Evolutionary conservation across 2,329 filamentous ascomycete genomes (phyloP).

Genomic region (Exophiala phaeomuriformis): DNA sequence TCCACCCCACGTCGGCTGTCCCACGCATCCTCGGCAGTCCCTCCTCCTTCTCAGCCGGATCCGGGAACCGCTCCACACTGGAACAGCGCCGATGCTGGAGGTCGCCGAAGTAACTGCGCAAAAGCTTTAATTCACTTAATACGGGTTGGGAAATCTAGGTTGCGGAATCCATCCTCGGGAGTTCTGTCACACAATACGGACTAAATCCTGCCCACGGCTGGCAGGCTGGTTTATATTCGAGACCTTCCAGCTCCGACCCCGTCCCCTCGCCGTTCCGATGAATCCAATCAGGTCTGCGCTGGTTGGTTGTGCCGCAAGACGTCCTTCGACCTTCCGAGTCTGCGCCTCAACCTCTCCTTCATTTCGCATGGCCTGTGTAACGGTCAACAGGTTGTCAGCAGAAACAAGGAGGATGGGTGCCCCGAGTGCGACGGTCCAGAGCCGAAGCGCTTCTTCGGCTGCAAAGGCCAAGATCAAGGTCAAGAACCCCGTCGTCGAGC

Average conservation of each 20-base stretch:
- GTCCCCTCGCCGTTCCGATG: constrained; percentile 8
- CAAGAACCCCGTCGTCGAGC: constrained; percentile 96
- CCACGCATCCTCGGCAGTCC: background rate
- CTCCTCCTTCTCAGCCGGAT: background rate
- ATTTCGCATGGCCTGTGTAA: constrained; percentile 15
- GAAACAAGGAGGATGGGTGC: constrained; percentile 17
- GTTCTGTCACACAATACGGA: background rate
- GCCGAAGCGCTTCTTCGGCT: constrained; percentile 41
- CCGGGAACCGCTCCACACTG: background rate
- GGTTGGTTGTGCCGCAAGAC: constrained; percentile 18
- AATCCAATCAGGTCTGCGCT: constrained; percentile 19
- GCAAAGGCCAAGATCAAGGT: constrained; percentile 85
- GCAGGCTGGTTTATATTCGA: background rate
- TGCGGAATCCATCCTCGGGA: background rate
- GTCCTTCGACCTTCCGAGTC: background rate
- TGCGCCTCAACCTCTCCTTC: constrained; percentile 5
- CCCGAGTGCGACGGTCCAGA: constrained; percentile 24
- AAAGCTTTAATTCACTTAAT: background rate
- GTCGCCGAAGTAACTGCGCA: background rate
- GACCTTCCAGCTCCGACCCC: background rate
- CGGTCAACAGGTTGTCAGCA: constrained; percentile 22
- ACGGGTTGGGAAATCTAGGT: background rate
- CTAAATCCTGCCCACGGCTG: background rate
- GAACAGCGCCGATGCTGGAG: background rate
- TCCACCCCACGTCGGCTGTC: background rate